Base-by-base conservation (phyloP, 2,329 filamentous ascomycete species). In the Botrytis tulipae region DNA sequence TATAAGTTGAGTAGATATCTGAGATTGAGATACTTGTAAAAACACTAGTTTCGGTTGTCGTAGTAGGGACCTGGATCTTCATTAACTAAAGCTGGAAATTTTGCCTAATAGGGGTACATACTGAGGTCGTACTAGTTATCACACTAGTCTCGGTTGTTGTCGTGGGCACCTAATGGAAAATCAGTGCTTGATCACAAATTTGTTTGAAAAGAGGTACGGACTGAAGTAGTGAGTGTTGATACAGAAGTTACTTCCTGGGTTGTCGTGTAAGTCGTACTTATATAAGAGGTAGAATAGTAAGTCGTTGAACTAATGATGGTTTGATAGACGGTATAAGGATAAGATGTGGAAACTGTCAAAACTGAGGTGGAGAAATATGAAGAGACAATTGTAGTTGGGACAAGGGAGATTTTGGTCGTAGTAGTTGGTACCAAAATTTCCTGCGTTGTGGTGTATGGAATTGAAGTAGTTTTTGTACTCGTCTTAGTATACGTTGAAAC, bases 401-500 rank as follows among this genome's bases (percentile, higher is more conserved):
- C 44, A 29, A 63, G 37, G 16, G 61, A 63, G 54, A 14, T 57
- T 9, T 22, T 65, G n/a, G 59, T 70, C 3, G 63, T 65, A 29
- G 71, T 73, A 32, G 73, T 71, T 61, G 73, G 48, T 16, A 70
- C 40, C n/a, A 12, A 70, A 20, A 42, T 46, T 32, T 60, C 37
- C 12, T 8, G 16, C 35, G 67, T 60, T 25, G n/a, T 60, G 25
- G 54, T 70, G 22, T 54, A 59, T 25, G 66, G 66, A 57, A 69
- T 25, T 8, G 66, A 69, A 37, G 48, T 69, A 35, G 66, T 69
- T 20, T 69, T 54, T 18, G 35, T 69, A 25, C 66, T 69, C 32
- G 44, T 22, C 25, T 29, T 42, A 2, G 22, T 54, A n/a, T 40
- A 69, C 18, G 74, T 74, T 29, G 74, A 75, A 42, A 76, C 71